phyloP scores from a whole-genome alignment of 768 basidiomycete species.

The Pisolithus albus region DNA sequence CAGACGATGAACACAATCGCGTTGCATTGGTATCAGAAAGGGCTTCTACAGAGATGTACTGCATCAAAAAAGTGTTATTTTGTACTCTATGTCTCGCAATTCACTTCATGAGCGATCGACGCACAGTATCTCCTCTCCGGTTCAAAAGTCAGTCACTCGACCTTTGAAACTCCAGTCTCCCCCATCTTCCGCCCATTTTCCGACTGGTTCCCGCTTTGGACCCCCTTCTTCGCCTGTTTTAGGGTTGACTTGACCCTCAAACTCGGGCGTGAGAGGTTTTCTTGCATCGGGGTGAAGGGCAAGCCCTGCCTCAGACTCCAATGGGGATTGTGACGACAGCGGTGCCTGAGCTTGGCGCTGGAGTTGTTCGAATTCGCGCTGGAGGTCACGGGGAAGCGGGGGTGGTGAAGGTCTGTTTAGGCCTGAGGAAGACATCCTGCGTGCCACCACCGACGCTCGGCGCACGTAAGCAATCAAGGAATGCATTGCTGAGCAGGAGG shows the following conservation, averaged over 20 bases:
- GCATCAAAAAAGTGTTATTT: conserved; percentile 1
- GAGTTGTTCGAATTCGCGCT: conserved; percentile 84
- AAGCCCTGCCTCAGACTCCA: conserved; percentile 30
- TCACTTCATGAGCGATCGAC: not conserved
- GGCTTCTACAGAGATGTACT: conserved; percentile 12
- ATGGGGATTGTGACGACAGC: conserved; percentile 18
- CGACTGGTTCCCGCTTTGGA: conserved; percentile 79
- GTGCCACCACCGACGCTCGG: not conserved
- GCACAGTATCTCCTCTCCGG: not conserved
- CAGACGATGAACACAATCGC: conserved; percentile 48
- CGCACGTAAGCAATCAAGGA: not conserved
- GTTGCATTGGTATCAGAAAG: not conserved
- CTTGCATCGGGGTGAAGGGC: conserved; percentile 68
- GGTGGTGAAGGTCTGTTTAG: conserved; percentile 65
- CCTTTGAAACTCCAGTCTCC: conserved; percentile 93
- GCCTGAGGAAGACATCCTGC: conserved; percentile 25
- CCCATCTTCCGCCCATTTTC: conserved; percentile 44
- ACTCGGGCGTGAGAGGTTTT: conserved; percentile 52
- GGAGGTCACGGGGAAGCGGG: conserved; percentile 65
- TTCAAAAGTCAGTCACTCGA: conserved; percentile 76
- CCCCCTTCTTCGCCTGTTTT: conserved; percentile 80
- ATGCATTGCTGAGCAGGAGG: too few species aligned
- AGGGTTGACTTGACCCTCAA: conserved; percentile 78
- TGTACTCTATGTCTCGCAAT: conserved; percentile 1
- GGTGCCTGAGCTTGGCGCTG: conserved; percentile 53